Base-by-base conservation (phyloP, 768 basidiomycete genomes). In the Psilocybe azurescens region DNA sequence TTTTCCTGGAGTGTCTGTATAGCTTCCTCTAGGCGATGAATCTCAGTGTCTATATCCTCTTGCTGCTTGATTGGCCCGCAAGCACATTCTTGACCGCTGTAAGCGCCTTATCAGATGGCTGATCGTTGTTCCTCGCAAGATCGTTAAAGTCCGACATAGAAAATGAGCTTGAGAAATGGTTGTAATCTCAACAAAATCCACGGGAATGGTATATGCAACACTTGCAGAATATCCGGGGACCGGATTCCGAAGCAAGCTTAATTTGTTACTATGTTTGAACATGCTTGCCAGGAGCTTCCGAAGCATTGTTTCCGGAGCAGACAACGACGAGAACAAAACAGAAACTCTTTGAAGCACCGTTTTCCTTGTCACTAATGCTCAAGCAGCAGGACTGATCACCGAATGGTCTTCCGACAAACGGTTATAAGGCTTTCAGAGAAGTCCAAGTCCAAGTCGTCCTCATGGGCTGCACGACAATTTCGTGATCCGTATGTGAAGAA, bases 391-490 rank as follows among this genome's bases (percentile, higher is more conserved):
- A 32, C 29, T 64, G 47, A 56, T n/a, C 28, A 38, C 39, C 51
- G 24, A 47, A 68, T 67, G 68, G 46, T 55, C 16, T 68, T 70
- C 53, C 57, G 62, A 30, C 67, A 66, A 56, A 66, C 69, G 1
- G 5, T 59, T 2, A 28, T 59, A 4, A 36, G 53, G 33, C 49
- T 68, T 14, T 63, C 65, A 8, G 65, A 70, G 28, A 75, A 73
- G 56, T 65, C 72, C 44, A 78, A 74, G 53, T 68, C 79, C 13
- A 66, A 69, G 8, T 86, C 86, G 0, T 83, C 87, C 0, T 78
- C 78, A 53, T 94, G 93, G 93, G 80, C 94, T 11, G 73, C 84
- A 1, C 81, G 93, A 30, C 93, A 94, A 70, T 80, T 73, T 52
- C 77, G 81, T 11, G 93, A 94, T 69, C 90, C 89, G 0, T 92